Conservation (phyloP, 2,329 filamentous ascomycete genomes). For the Ophiognomonia clavigignenti-juglandacearum region DNA sequence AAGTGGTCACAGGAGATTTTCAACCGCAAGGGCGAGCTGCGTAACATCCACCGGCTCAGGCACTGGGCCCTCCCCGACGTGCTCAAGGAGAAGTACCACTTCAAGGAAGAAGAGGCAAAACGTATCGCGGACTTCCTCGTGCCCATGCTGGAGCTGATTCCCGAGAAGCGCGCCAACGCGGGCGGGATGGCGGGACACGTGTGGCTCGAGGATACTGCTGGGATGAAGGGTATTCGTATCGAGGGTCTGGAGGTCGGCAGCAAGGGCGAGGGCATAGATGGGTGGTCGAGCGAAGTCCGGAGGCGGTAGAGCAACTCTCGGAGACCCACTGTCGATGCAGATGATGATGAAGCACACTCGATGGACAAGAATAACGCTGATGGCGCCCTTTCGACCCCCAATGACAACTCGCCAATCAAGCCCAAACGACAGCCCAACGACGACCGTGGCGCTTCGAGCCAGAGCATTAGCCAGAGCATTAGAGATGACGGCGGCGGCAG, state of each 20-base stretch:
- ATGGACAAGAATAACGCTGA: too few species aligned
- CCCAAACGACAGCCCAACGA: not conserved
- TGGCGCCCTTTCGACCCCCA: too few species aligned
- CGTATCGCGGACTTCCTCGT: slow-evolving; percentile 75
- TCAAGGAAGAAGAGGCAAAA: slow-evolving; percentile 74
- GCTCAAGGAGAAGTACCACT: slow-evolving; percentile 94
- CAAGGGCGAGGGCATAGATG: slow-evolving; percentile 86
- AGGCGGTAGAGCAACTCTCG: slow-evolving; percentile 51
- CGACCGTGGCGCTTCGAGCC: not conserved
- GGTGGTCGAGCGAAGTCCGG: slow-evolving; percentile 87
- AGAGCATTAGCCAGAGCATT: not conserved
- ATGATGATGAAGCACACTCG: not conserved
- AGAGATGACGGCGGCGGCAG: not conserved
- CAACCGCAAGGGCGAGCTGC: slow-evolving; percentile 92
- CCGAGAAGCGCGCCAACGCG: slow-evolving; percentile 86
- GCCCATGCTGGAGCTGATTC: slow-evolving; percentile 86
- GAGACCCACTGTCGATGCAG: not conserved
- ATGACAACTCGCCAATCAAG: not conserved
- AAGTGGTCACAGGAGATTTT: slow-evolving; percentile 99
- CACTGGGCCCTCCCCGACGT: slow-evolving; percentile 96
- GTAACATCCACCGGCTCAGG: slow-evolving; percentile 92
- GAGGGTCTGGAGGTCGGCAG: slow-evolving; percentile 71
- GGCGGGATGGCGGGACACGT: slow-evolving; percentile 86
- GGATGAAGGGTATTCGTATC: slow-evolving; percentile 78
- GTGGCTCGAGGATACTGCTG: slow-evolving; percentile 80